Evolutionary conservation across 306 rosid genomes (phyloP).

Genomic region (Glycine soja): DNA sequence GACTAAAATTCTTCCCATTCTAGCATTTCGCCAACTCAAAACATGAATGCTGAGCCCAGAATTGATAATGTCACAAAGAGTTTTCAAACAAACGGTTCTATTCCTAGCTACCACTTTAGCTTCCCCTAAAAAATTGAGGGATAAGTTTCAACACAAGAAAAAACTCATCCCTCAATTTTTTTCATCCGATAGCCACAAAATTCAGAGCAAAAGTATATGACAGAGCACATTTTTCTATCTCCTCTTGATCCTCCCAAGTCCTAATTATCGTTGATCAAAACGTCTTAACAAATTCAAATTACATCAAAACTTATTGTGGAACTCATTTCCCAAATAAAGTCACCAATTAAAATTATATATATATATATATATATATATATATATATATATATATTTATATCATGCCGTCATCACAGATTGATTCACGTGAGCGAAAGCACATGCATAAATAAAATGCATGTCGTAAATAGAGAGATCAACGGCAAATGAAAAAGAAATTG

Average conservation of each 20-base stretch:
- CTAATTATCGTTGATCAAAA: neutral
- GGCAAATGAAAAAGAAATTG: neutral
- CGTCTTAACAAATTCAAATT: neutral
- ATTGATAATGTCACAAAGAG: neutral
- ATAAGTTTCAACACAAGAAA: neutral
- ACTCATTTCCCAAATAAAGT: neutral
- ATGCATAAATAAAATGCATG: constrained; percentile 3
- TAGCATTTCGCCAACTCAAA: neutral
- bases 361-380: neutral
- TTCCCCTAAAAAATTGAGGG: neutral
- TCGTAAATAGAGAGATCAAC: constrained; percentile 27
- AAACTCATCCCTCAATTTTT: neutral
- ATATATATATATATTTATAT: neutral
- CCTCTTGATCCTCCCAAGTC: neutral
- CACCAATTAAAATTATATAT: too few relatives aligned
- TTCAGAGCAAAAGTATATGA: neutral
- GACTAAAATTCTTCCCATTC: constrained; percentile 17
- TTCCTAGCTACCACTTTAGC: neutral
- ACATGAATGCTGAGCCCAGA: neutral
- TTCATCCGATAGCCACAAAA: neutral
- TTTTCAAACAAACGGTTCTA: neutral
- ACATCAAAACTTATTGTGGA: neutral
- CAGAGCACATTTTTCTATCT: neutral
- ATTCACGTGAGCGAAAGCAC: constrained; percentile 43
- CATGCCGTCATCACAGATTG: neutral